Conservation (phyloP, 1,284 basidiomycete species). For the Boletellus dicymbophilus region DNA sequence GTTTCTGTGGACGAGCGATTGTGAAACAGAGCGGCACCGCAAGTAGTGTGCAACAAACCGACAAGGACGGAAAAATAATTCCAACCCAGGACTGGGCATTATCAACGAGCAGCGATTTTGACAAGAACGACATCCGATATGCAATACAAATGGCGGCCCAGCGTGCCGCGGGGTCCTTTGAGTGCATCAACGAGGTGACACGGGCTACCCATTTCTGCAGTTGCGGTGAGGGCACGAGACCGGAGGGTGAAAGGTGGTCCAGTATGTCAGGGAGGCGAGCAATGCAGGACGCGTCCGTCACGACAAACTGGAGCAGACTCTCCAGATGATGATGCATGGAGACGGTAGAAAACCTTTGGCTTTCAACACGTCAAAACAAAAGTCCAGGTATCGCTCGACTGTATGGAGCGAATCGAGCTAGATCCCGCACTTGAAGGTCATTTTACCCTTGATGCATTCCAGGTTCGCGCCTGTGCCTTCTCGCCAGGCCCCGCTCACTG, state of each 20-base stretch:
- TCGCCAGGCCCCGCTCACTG: constrained; percentile 1
- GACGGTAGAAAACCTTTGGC: constrained; percentile 10
- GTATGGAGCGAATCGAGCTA: constrained; percentile 32
- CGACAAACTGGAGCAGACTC: constrained; percentile 65
- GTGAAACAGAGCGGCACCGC: constrained; percentile 20
- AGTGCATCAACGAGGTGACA: constrained; percentile 69
- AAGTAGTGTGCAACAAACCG: constrained; percentile 49
- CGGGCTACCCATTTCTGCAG: constrained; percentile 72
- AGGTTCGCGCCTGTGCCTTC: constrained; percentile 39
- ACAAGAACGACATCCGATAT: constrained; percentile 57
- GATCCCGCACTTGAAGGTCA: constrained; percentile 64
- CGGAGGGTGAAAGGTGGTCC: constrained; percentile 48
- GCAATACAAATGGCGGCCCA: constrained; percentile 80
- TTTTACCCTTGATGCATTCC: constrained; percentile 67
- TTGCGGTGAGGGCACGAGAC: constrained; percentile 60
- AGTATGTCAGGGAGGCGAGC: constrained; percentile 60
- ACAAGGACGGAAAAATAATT: constrained; percentile 61
- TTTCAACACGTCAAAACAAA: constrained; percentile 37
- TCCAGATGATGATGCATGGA: constrained; percentile 53
- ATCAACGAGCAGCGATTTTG: constrained; percentile 62
- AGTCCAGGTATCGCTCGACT: no score
- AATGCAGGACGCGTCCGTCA: constrained; percentile 61
- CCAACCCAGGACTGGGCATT: constrained; percentile 71
- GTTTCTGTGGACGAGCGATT: constrained; percentile 50
- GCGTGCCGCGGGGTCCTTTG: constrained; percentile 67